Evolutionary conservation across 345 rosid genomes (phyloP), one percentile per base, ranked within the genome.

Genomic region (Syzygium jambos): DNA sequence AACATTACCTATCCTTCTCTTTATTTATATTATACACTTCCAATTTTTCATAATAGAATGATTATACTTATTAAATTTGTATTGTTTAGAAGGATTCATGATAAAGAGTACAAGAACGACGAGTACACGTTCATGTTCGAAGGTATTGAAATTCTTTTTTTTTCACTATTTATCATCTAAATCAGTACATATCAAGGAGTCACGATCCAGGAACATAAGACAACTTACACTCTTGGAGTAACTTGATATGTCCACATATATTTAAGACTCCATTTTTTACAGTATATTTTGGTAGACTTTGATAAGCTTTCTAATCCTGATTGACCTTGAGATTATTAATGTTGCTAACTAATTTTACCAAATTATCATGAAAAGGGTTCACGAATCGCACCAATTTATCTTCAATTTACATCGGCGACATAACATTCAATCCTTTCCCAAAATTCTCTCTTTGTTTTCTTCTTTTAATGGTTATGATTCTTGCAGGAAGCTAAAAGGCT

Each of bases 341-440:
- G 51, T 51, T 43, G 23, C 55, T 14, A 86, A 8, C 41, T 34
- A 49, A 65, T n/a, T 68, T 63, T 52, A 65, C 49, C 19, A 51
- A 38, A 34, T 89, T 89, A 51, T 46, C 29, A 85, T 41, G 78
- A 30, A 61, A 88, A 95, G 99, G 99, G 86, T 96, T 90, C 86
- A 94, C 94, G 23, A 93, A 96, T 84, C 92, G 93, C 87, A 88
- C 87, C 9, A 92, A 96, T 85, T 99, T 93, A 84, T 94, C 96
- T 6, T 98, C 98, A 0, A 92, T 96, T 5, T 98, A 96, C 84
- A 96, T 98, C 38, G 97, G 97, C 0, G 98, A 96, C 86, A 54
- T 80, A 21, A 25, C 38, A 5, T 57, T 84, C 14, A 11, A 56
- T 29, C 55, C 19, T 41, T 21, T 21, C 38, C 29, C 52, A 34